phyloP scores from a whole-genome alignment of 2,329 filamentous ascomycete genomes.

The Xylariaceae sp. region DNA sequence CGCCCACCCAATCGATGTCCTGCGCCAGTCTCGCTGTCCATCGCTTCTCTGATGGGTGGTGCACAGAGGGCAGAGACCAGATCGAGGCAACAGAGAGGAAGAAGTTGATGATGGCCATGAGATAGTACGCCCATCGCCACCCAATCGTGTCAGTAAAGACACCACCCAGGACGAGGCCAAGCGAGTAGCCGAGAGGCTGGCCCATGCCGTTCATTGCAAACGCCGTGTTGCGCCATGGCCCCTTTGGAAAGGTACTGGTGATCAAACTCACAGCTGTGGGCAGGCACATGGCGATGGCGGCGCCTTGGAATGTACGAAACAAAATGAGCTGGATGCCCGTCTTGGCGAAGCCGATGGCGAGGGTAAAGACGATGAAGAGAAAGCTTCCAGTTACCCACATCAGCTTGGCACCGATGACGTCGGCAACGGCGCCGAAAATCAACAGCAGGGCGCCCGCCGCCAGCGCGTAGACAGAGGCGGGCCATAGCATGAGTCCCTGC shows the following conservation, averaged over 20 bases:
- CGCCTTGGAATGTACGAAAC: conserved; percentile 28
- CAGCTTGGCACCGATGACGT: conserved; percentile 27
- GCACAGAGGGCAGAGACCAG: conserved; percentile 37
- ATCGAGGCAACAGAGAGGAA: conserved; percentile 36
- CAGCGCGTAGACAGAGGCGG: conserved; percentile 26
- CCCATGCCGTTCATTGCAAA: conserved; percentile 44
- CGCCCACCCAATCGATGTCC: conserved; percentile 54
- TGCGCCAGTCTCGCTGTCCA: neutral
- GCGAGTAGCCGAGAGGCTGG: conserved; percentile 46
- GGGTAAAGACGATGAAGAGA: conserved; percentile 19
- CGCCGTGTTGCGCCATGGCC: conserved; percentile 33
- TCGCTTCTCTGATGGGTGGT: conserved; percentile 23
- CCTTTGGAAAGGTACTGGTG: conserved; percentile 18
- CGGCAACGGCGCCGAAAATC: conserved; percentile 29
- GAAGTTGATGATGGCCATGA: conserved; percentile 34
- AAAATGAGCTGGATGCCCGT: conserved; percentile 27
- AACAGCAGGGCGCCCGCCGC: conserved; percentile 24
- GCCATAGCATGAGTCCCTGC: conserved; percentile 39
- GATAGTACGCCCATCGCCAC: conserved; percentile 46
- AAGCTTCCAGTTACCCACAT: conserved; percentile 24
- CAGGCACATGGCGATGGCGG: conserved; percentile 28
- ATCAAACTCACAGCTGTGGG: conserved; percentile 29
- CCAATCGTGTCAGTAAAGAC: conserved; percentile 46
- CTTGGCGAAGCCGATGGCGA: conserved; percentile 20
- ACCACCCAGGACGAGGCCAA: conserved; percentile 49